Evolutionary conservation across 164 flowering plant species (phyloP).

Genomic region (Taxillus chinensis): DNA sequence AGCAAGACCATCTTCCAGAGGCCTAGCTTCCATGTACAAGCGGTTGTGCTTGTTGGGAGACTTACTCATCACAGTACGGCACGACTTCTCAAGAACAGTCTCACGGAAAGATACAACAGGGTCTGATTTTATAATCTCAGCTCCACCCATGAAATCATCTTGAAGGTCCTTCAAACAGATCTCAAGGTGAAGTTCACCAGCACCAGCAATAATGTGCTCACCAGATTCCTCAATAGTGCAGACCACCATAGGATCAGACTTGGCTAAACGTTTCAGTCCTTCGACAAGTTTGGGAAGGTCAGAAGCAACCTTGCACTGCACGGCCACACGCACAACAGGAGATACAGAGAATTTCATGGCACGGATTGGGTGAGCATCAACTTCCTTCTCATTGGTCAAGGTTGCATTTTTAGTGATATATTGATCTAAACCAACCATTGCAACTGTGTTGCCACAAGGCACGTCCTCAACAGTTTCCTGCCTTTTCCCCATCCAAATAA

Average conservation of each 20-base stretch:
- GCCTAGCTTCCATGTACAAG: slow-evolving; percentile 2
- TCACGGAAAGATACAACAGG: slow-evolving; percentile 2
- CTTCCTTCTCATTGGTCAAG: slow-evolving; percentile 1
- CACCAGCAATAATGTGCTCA: slow-evolving; percentile 5
- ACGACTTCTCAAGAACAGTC: slow-evolving; percentile 3
- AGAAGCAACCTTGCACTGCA: slow-evolving; percentile 2
- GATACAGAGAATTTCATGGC: slow-evolving; percentile 5
- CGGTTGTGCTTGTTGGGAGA: slow-evolving; percentile 5
- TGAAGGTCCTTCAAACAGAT: slow-evolving; percentile 1
- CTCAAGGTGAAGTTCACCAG: slow-evolving; percentile 2
- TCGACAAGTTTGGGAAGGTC: slow-evolving; percentile 2
- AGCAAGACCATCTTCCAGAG: slow-evolving; percentile 1
- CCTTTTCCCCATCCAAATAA: slow-evolving; percentile 3
- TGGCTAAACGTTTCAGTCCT: slow-evolving; percentile 1
- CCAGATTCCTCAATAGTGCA: slow-evolving; percentile 2
- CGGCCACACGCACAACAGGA: slow-evolving; percentile 3
- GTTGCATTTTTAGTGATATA: slow-evolving; percentile 1
- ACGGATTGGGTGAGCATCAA: slow-evolving; percentile 1
- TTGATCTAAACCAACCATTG: slow-evolving; percentile 3
- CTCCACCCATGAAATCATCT: slow-evolving; percentile 6
- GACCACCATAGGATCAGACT: slow-evolving; percentile 1
- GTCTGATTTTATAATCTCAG: slow-evolving; percentile 1
- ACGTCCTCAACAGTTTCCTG: slow-evolving; percentile 5
- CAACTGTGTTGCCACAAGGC: slow-evolving; percentile 1
- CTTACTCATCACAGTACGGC: slow-evolving; percentile 1